Percentiles rank a stretch among this genome's conserved stretches.
Evolutionary conservation across 2,329 filamentous ascomycete genomes (phyloP).

Genomic region (Apiospora malaysiana): DNA sequence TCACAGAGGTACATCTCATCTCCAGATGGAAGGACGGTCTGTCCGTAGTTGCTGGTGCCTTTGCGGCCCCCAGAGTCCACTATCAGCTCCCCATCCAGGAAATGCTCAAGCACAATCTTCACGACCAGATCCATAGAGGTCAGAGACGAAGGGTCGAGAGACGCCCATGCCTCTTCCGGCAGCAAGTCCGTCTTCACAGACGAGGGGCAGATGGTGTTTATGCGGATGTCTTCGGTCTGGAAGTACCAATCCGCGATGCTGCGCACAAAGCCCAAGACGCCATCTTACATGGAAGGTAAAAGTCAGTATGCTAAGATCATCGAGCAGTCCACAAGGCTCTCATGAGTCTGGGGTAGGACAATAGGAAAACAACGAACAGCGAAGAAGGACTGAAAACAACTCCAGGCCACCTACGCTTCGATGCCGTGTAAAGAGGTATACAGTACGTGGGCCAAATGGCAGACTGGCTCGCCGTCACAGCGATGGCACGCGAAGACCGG

Average conservation of each 20-base stretch:
- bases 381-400: neutral
- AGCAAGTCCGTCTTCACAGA: conserved; percentile 11
- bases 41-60: neutral
- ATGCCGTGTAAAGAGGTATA: conserved; percentile 16
- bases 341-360: neutral
- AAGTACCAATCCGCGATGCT: conserved; percentile 19
- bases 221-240: conserved; percentile 15
- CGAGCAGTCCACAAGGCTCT: neutral
- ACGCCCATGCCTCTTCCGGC: neutral
- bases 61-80: conserved; percentile 4
- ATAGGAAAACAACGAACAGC: neutral
- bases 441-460: conserved; percentile 13
- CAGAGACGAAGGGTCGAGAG: neutral
- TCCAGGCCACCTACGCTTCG: conserved; percentile 1
- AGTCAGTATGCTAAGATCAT: neutral
- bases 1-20: conserved; percentile 16
- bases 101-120: neutral
- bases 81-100: conserved; percentile 14
- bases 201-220: conserved; percentile 18
- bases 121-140: conserved; percentile 11
- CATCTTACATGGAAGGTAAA: conserved; percentile 9
- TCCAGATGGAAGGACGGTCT: conserved; percentile 3
- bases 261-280: conserved; percentile 19
- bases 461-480: conserved; percentile 13
- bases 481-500: conserved; percentile 1